Conservation (phyloP, 75 land plant species). For the Sequoiadendron giganteum region DNA sequence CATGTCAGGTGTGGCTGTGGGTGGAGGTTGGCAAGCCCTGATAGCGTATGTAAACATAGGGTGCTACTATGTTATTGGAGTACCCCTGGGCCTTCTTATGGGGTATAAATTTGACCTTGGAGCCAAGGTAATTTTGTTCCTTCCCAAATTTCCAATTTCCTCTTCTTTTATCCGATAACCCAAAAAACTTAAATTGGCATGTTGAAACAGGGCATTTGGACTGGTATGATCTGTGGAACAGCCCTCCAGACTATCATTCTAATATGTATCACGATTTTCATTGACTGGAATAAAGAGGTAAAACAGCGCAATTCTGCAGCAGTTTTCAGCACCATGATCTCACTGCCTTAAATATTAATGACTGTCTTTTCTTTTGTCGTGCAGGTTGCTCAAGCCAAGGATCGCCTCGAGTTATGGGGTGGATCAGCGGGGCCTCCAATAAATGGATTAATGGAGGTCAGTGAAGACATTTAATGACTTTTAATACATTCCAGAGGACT, state of each 20-base stretch:
- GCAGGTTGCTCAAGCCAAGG: background rate
- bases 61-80: constrained; percentile 1
- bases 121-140: background rate
- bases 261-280: constrained; percentile 10
- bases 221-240: constrained; percentile 41
- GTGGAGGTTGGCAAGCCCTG: constrained; percentile 7
- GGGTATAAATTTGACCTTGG: background rate
- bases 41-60: constrained; percentile 6
- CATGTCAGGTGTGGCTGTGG: constrained; percentile 1
- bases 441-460: background rate
- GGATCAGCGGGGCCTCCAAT: background rate
- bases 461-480: no score
- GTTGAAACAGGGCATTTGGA: constrained; percentile 41
- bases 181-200: background rate
- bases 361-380: background rate
- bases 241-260: constrained; percentile 36
- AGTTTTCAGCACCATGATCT: background rate
- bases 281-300: constrained; percentile 50
- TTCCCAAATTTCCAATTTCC: background rate
- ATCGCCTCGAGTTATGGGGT: background rate
- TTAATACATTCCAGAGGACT: no score
- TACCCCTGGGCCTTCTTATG: constrained; percentile 5
- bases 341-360: background rate
- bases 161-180: no score
- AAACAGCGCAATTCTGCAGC: background rate